These are phyloP conservation scores for Stramenopiles sp. DNA, from an alignment of 352 stramenopile species.

Conservation along the genomic window DNA sequence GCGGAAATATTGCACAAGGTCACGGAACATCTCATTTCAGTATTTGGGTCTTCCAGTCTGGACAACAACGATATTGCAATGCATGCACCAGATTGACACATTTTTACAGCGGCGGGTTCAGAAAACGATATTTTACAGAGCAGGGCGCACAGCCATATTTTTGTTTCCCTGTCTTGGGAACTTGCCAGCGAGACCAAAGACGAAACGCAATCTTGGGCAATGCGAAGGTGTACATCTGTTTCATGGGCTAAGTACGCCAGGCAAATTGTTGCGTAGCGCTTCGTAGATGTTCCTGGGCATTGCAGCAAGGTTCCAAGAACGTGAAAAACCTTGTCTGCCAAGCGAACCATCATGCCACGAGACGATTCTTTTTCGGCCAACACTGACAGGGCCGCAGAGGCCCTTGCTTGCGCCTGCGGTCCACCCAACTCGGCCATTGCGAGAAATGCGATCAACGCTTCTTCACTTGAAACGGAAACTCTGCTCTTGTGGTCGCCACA, in stretches of 20 bases:
- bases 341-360: background rate
- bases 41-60: background rate
- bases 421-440: background rate
- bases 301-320: background rate
- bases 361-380: background rate
- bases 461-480: background rate
- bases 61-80: background rate
- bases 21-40: background rate
- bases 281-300: background rate
- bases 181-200: background rate
- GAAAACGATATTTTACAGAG: background rate
- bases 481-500: background rate
- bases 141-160: background rate
- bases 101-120: background rate
- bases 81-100: slow-evolving; percentile 3
- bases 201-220: background rate
- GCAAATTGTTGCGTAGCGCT: background rate
- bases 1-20: background rate
- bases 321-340: background rate
- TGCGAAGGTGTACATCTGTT: background rate
- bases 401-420: background rate
- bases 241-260: background rate
- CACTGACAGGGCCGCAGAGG: background rate
- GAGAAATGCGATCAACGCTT: background rate
- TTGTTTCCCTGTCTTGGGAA: background rate